Evolutionary conservation across 2,329 filamentous ascomycete genomes (phyloP), one percentile per base, ranked within the genome.

Genomic region (Aureobasidium sp.): DNA sequence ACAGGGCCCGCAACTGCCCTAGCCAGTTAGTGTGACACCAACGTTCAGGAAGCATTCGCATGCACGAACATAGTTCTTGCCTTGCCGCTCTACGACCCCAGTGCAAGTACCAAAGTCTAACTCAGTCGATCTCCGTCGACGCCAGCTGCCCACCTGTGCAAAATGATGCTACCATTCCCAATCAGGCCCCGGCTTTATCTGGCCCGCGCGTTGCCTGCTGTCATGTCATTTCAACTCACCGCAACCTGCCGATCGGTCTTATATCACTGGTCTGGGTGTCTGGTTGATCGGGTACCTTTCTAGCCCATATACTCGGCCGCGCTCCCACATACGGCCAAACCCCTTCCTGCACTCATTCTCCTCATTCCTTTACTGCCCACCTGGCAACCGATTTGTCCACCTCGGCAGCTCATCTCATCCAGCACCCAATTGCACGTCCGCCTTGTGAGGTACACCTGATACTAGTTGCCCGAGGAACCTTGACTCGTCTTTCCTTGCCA

Each of bases 171-270:
- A 41, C 51, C 51, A 56, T 62, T 53, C 51, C 60, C 29, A 47
- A 56, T 62, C 50, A 32, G 51, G 50, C 51, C 27, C 50, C 26
- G 60, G 46, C 57, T 60, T 26, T 42, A 23, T 39, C 13, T 62
- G 51, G 60, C 42, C 62, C 62, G 62, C 41, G 56, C 62, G 17
- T 58, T 50, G 20, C 32, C 51, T 63, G 57, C 57, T 63, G 62
- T 63, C 62, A 63, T 63, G 47, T 59, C 62, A 60, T 61, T 61
- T 63, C 57, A 61, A 37, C 55, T 58, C 62, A 61, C 62, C 62
- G 62, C 55, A 59, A 61, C 48, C 52, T 51, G 57, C 62, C 62
- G 56, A 63, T 55, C 62, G 44, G 41, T 61, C 58, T 63, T 63
- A 63, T 63, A 63, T 63, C 62, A 63, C 57, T 57, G 48, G 57